Evolutionary conservation across 441 rosid species (phyloP).

Genomic region (Populus hybrid): DNA sequence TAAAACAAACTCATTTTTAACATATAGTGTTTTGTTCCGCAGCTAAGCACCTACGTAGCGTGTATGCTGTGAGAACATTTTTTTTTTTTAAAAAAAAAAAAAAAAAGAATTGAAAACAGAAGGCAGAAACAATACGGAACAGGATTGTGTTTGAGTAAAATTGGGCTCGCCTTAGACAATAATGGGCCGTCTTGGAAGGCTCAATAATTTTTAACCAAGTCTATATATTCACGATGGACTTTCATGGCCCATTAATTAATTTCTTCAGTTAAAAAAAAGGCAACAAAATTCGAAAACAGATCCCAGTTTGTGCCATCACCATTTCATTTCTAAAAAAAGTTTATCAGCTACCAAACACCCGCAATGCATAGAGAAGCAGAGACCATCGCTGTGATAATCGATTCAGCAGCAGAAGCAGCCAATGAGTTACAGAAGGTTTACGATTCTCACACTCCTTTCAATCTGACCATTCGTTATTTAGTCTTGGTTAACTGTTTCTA

Average conservation of each 20-base stretch:
- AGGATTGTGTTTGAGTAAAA: too few species aligned
- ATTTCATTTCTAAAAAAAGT: neutral
- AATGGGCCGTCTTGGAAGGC: neutral
- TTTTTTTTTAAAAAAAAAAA: too few species aligned
- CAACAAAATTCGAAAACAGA: neutral
- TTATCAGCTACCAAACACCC: neutral
- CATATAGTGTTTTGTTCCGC: too few species aligned
- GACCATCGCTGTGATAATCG: neutral
- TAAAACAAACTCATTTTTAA: too few species aligned
- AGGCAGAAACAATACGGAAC: too few species aligned
- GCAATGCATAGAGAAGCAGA: neutral
- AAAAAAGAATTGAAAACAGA: too few species aligned
- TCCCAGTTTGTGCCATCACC: neutral
- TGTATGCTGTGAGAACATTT: too few species aligned
- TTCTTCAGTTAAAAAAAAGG: neutral
- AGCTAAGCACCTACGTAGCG: too few species aligned
- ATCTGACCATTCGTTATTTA: too few species aligned
- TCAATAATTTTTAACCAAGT: neutral
- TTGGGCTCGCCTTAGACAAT: neutral
- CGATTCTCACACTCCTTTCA: neutral
- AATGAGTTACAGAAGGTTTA: constrained; percentile 24
- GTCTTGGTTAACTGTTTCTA: neutral
- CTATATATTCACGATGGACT: neutral
- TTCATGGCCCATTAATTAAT: neutral
- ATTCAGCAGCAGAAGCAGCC: neutral